Conservation (phyloP, 768 basidiomycete genomes). For the Termitomyces sp. region DNA sequence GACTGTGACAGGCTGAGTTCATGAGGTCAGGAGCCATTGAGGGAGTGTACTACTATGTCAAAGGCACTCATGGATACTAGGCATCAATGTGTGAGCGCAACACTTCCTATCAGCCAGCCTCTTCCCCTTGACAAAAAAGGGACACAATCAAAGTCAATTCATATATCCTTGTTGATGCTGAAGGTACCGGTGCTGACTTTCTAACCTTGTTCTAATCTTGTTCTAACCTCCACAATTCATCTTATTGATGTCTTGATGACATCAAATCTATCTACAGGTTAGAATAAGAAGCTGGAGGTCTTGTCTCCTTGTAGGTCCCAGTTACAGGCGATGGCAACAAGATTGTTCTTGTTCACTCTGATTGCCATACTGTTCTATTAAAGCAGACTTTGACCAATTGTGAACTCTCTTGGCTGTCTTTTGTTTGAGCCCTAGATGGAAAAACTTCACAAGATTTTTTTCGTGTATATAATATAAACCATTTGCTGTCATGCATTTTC, state of each 20-base stretch:
- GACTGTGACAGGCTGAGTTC: too few species aligned
- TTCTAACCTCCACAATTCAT: neutral
- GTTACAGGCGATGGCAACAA: neutral
- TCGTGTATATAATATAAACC: neutral
- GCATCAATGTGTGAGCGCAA: too few species aligned
- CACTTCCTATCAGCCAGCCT: too few species aligned
- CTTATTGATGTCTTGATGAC: neutral
- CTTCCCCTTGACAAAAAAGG: too few species aligned
- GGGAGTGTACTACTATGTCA: too few species aligned
- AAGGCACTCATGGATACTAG: too few species aligned
- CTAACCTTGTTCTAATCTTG: neutral
- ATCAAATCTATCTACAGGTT: too few species aligned
- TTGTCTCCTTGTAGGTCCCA: neutral
- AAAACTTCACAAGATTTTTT: neutral
- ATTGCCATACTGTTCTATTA: neutral
- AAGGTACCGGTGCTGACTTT: too few species aligned
- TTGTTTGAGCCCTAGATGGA: neutral
- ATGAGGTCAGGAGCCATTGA: too few species aligned
- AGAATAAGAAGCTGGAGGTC: too few species aligned
- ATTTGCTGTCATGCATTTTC: neutral
- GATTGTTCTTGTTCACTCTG: neutral
- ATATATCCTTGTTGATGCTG: neutral
- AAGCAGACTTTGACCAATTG: neutral
- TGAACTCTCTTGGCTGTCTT: too few species aligned
- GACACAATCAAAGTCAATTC: too few species aligned